phyloP scores from a whole-genome alignment of 805 yeast genomes.

The Spathaspora passalidarum region DNA sequence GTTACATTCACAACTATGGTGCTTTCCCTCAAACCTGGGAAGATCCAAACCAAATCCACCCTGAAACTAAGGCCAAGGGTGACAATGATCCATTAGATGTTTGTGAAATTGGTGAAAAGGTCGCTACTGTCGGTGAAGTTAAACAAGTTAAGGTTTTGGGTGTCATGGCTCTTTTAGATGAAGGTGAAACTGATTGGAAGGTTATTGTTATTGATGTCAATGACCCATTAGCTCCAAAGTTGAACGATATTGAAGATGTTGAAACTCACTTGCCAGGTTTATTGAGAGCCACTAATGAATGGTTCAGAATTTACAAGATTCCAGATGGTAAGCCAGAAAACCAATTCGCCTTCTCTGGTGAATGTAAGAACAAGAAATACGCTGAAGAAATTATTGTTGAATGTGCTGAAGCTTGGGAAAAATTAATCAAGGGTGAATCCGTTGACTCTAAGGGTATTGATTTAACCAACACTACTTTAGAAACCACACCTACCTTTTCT shows the following conservation, averaged over 20 bases:
- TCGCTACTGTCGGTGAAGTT: conserved; percentile 48
- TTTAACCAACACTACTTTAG: conserved; percentile 73
- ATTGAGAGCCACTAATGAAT: conserved; percentile 61
- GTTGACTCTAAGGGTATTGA: conserved; percentile 53
- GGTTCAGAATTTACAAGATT: conserved; percentile 83
- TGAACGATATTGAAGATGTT: conserved; percentile 68
- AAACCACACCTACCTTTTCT: conserved; percentile 51
- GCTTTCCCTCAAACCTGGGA: conserved; percentile 97
- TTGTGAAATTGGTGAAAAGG: conserved; percentile 48
- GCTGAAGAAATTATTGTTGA: conserved; percentile 61
- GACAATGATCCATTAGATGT: conserved; percentile 93
- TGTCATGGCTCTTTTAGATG: conserved; percentile 77
- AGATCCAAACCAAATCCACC: conserved; percentile 57
- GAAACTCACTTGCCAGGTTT: conserved; percentile 67
- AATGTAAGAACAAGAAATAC: conserved; percentile 53
- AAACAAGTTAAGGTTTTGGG: conserved; percentile 70
- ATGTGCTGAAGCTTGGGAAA: conserved; percentile 68
- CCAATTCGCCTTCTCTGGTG: conserved; percentile 71
- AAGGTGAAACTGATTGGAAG: conserved; percentile 98
- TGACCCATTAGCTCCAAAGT: conserved; percentile 60
- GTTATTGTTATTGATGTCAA: conserved; percentile 64
- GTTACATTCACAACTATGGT: conserved; percentile 97
- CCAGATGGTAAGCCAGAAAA: conserved; percentile 81
- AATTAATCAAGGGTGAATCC: conserved; percentile 44
- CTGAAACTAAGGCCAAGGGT: conserved; percentile 68